Evolutionary conservation across 2,329 filamentous ascomycete species (phyloP).

Genomic region (Drechslerella stenobrocha): DNA sequence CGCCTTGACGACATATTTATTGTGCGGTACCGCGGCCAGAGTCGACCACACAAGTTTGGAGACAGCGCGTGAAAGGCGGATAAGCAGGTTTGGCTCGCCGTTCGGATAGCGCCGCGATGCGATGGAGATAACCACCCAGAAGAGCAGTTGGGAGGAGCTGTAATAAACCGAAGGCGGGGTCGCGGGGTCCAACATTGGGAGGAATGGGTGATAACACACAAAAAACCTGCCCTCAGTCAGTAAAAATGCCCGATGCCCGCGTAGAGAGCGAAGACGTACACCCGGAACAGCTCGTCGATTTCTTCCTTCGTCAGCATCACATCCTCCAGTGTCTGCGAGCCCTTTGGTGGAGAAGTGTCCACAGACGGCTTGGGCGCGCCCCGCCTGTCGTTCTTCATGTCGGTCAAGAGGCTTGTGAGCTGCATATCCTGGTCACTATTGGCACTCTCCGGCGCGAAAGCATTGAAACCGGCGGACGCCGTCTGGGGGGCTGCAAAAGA

Average conservation of each 20-base stretch:
- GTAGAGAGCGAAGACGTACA: slow-evolving; percentile 54
- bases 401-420: slow-evolving; percentile 29
- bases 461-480: slow-evolving; percentile 27
- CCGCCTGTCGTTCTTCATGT: slow-evolving; percentile 47
- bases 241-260: background rate
- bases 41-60: slow-evolving; percentile 76
- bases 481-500: slow-evolving; percentile 30
- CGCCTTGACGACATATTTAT: slow-evolving; percentile 78
- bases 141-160: slow-evolving; percentile 75
- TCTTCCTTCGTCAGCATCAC: slow-evolving; percentile 67
- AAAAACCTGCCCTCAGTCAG: slow-evolving; percentile 61
- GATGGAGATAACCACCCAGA: slow-evolving; percentile 80
- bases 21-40: slow-evolving; percentile 74
- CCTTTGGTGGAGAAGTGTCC: slow-evolving; percentile 56
- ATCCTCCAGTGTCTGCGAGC: slow-evolving; percentile 65
- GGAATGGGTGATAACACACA: slow-evolving; percentile 72
- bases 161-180: slow-evolving; percentile 74
- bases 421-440: slow-evolving; percentile 38
- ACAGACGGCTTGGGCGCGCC: slow-evolving; percentile 48
- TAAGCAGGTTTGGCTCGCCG: slow-evolving; percentile 66
- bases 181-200: slow-evolving; percentile 71
- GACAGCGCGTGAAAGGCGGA: slow-evolving; percentile 67
- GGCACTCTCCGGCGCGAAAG: slow-evolving; percentile 19
- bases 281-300: slow-evolving; percentile 68
- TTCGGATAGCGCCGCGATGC: slow-evolving; percentile 71